These are phyloP conservation scores for Mycosphaerella sp. DNA, from an alignment of 2,329 filamentous ascomycete species.

Conservation along the genomic window DNA sequence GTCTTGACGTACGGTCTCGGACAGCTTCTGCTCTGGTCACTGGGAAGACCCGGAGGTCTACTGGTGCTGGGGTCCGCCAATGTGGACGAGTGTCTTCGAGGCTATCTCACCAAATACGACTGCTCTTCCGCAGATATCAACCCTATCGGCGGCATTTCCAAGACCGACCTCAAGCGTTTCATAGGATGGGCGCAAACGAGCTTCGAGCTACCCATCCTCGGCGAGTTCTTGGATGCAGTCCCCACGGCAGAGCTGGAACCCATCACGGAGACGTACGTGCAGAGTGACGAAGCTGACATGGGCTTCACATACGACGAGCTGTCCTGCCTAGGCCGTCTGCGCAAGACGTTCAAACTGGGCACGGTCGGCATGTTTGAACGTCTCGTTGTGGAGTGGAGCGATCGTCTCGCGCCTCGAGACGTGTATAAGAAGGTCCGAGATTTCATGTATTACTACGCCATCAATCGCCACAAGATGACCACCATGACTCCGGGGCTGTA, in stretches of 20 bases:
- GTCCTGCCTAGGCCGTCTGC: slow-evolving; percentile 47
- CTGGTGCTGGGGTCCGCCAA: slow-evolving; percentile 64
- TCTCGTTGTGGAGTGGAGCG: slow-evolving; percentile 48
- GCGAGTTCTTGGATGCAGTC: slow-evolving; percentile 57
- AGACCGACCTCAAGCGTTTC: slow-evolving; percentile 65
- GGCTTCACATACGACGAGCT: slow-evolving; percentile 52
- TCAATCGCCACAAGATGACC: slow-evolving; percentile 62
- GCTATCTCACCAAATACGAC: slow-evolving; percentile 68
- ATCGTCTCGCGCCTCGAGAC: slow-evolving; percentile 29
- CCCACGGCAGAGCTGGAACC: slow-evolving; percentile 53
- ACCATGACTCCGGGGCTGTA: slow-evolving; percentile 55
- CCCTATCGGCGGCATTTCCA: slow-evolving; percentile 58
- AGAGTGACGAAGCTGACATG: slow-evolving; percentile 53
- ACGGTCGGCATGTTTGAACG: slow-evolving; percentile 51
- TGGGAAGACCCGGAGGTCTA: slow-evolving; percentile 53
- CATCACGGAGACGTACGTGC: slow-evolving; percentile 56
- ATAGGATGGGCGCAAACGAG: slow-evolving; percentile 56
- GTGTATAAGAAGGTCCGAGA: slow-evolving; percentile 41
- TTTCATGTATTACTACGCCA: slow-evolving; percentile 52
- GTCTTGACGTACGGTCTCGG: slow-evolving; percentile 60
- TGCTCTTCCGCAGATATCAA: slow-evolving; percentile 52
- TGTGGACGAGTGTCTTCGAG: slow-evolving; percentile 54
- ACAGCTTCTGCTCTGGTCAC: slow-evolving; percentile 55
- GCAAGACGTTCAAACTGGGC: slow-evolving; percentile 51
- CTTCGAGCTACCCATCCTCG: slow-evolving; percentile 59